Conservation (phyloP, 495 filamentous ascomycete species). For the Penicillium steckii region DNA sequence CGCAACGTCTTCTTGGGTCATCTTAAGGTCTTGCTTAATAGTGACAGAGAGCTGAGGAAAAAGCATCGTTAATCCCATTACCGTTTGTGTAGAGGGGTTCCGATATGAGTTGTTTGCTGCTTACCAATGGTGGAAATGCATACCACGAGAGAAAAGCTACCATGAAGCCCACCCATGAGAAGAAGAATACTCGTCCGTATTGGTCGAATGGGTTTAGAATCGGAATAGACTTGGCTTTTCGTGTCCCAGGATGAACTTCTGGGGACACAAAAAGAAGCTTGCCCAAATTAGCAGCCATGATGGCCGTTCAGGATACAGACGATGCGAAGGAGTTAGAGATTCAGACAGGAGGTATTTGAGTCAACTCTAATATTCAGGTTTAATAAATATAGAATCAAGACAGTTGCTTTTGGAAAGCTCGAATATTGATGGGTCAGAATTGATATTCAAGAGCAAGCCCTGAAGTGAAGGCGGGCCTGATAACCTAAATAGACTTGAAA, state of each 20-base stretch:
- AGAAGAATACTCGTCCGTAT: constrained; percentile 91
- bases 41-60: constrained; percentile 64
- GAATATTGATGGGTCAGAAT: too few relatives aligned
- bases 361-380: too few relatives aligned
- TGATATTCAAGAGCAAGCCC: too few relatives aligned
- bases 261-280: constrained; percentile 36
- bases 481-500: too few relatives aligned
- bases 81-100: background rate
- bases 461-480: too few relatives aligned
- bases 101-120: too few relatives aligned
- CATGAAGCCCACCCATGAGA: constrained; percentile 95
- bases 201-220: constrained; percentile 74
- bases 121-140: constrained; percentile 79
- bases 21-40: constrained; percentile 73
- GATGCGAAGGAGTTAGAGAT: background rate
- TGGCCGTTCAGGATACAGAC: background rate
- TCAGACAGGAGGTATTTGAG: too few relatives aligned
- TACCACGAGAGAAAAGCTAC: constrained; percentile 91
- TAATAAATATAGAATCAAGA: too few relatives aligned
- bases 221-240: constrained; percentile 79
- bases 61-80: background rate
- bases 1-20: constrained; percentile 58
- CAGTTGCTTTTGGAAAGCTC: too few relatives aligned
- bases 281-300: constrained; percentile 21
- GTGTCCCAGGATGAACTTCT: constrained; percentile 69